phyloP scores from a whole-genome alignment of 2,329 filamentous ascomycete genomes.

The Fusarium heterosporum region DNA sequence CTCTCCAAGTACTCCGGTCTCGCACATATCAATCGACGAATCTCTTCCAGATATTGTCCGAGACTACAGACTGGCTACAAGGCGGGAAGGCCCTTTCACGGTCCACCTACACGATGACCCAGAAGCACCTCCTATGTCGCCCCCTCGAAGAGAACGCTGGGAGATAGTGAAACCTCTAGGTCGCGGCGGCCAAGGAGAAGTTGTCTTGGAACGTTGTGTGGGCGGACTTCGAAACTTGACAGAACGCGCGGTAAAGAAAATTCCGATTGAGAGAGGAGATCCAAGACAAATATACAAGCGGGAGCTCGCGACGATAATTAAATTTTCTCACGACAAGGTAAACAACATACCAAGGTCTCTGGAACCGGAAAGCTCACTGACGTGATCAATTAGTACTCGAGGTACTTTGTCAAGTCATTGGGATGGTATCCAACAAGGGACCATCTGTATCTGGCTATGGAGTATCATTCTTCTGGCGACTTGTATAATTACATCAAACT shows the following conservation, averaged over 20 bases:
- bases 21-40: neutral
- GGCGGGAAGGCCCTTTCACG: neutral
- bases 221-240: neutral
- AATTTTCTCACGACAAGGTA: conserved; percentile 7
- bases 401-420: neutral
- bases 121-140: neutral
- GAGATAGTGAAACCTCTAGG: neutral
- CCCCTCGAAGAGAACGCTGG: neutral
- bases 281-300: neutral
- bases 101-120: neutral
- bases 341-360: neutral
- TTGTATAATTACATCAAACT: neutral
- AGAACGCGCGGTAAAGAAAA: neutral
- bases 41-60: neutral
- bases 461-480: neutral
- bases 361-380: too few relatives aligned
- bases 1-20: neutral
- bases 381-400: neutral
- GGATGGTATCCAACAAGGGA: neutral
- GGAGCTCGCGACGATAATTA: neutral
- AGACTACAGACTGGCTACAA: neutral
- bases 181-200: neutral
- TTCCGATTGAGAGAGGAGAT: neutral
- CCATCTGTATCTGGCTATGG: neutral
- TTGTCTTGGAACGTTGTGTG: neutral